Conservation (phyloP, 2,329 filamentous ascomycete species). For the Lomentospora prolificans region DNA sequence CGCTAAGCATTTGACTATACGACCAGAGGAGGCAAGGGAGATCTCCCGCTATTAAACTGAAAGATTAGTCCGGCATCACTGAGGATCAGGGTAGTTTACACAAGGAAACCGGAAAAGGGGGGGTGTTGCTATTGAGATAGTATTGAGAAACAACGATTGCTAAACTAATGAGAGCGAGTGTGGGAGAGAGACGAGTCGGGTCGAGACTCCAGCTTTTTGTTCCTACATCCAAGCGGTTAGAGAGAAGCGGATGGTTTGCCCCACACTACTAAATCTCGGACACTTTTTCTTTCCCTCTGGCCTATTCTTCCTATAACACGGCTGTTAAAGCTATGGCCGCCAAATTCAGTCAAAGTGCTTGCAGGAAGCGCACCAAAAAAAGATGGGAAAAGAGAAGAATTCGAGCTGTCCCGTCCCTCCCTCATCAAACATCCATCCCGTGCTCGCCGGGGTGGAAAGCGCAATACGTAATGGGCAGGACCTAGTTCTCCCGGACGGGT, state of each 20-base stretch:
- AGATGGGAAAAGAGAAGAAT: background rate
- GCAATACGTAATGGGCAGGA: background rate
- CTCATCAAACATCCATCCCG: background rate
- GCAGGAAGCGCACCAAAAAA: background rate
- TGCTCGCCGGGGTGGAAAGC: background rate
- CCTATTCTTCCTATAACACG: background rate
- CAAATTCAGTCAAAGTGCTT: slow-evolving; percentile 7
- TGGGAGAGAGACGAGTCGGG: background rate
- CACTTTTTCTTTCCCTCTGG: background rate
- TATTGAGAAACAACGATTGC: background rate
- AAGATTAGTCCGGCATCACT: background rate
- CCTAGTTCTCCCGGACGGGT: too few relatives aligned
- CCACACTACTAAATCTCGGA: slow-evolving; percentile 1
- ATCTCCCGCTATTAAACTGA: background rate
- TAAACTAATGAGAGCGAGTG: background rate
- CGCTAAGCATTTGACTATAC: background rate
- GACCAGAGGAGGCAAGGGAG: background rate
- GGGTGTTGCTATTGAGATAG: background rate
- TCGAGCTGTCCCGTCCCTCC: background rate
- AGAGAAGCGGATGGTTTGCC: background rate
- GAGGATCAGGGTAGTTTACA: background rate
- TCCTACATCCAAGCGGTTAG: background rate
- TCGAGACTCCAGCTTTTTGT: background rate
- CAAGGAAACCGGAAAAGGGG: background rate
- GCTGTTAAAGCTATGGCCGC: background rate